Evolutionary conservation across 2,329 filamentous ascomycete genomes (phyloP).

Genomic region (Botrytis cinerea): DNA sequence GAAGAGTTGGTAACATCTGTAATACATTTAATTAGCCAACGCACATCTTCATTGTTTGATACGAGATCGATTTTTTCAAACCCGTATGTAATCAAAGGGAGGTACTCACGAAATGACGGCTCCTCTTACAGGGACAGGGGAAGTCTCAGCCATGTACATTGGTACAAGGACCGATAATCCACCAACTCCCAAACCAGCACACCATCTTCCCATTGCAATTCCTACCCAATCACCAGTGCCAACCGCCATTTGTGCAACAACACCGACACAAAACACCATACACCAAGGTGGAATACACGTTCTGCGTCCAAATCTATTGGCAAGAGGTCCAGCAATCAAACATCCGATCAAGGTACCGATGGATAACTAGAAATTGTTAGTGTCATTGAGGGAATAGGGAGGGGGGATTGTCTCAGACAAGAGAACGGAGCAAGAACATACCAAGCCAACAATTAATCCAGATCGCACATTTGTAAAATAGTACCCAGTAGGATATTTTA

Average conservation of each 20-base stretch:
- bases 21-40: conserved; percentile 28
- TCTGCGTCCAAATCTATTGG: conserved; percentile 63
- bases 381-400: not conserved
- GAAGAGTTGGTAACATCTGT: conserved; percentile 68
- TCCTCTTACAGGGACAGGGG: conserved; percentile 63
- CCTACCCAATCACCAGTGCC: conserved; percentile 62
- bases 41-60: no score
- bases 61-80: not conserved
- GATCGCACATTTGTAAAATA: conserved; percentile 61
- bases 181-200: conserved; percentile 68
- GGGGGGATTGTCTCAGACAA: no score
- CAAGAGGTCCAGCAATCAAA: conserved; percentile 71
- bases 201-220: conserved; percentile 61
- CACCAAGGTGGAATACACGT: conserved; percentile 57
- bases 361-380: conserved; percentile 54
- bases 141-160: conserved; percentile 67
- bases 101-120: conserved; percentile 56
- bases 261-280: conserved; percentile 62
- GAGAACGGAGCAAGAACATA: not conserved
- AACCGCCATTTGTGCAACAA: conserved; percentile 63
- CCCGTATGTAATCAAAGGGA: not conserved
- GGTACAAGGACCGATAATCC: conserved; percentile 66
- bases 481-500: conserved; percentile 35
- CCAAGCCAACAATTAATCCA: conserved; percentile 62
- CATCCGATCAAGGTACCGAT: conserved; percentile 78